Evolutionary conservation across 305 asterid genomes (phyloP).

Genomic region (Plantago coronopus): DNA sequence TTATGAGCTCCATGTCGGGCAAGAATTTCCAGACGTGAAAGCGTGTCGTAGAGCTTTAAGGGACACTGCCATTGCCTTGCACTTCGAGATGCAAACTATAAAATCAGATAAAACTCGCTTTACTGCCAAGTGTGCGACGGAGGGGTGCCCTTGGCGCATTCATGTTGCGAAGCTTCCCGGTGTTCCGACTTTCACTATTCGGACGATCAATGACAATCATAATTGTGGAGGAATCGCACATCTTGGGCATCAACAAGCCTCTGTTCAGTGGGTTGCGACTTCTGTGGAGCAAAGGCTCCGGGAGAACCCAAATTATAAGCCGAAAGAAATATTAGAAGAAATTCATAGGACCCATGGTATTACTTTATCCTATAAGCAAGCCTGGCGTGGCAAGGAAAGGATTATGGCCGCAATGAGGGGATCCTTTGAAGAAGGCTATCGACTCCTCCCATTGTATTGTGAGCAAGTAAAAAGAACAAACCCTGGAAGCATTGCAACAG

Average conservation of each 20-base stretch:
- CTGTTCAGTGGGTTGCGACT: conserved; percentile 97
- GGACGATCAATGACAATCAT: conserved; percentile 81
- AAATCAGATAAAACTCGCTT: conserved; percentile 95
- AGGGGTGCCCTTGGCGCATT: conserved; percentile 94
- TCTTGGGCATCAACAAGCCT: conserved; percentile 98
- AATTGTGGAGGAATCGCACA: conserved; percentile 84
- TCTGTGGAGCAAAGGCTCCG: conserved; percentile 85
- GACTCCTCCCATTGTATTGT: conserved; percentile 85
- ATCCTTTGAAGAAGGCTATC: conserved; percentile 92
- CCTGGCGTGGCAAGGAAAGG: conserved; percentile 98
- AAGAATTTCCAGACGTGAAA: conserved; percentile 88
- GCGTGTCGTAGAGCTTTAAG: conserved; percentile 90
- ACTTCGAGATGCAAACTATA: conserved; percentile 90
- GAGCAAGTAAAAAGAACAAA: conserved; percentile 86
- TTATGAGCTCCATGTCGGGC: conserved; percentile 87
- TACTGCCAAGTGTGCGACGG: conserved; percentile 88
- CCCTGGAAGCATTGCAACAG: conserved; percentile 88
- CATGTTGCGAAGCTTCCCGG: conserved; percentile 98
- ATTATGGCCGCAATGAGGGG: conserved; percentile 96
- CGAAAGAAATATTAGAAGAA: conserved; percentile 92
- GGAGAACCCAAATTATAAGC: conserved; percentile 91
- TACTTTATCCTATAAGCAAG: conserved; percentile 93
- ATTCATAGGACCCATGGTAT: conserved; percentile 85
- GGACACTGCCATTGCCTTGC: conserved; percentile 92
- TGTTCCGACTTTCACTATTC: conserved; percentile 81